A percentile compares a stretch with the other conserved stretches of the same genome.
Evolutionary conservation across 1,139 yeast genomes (phyloP).

Genomic region (Wickerhamomyces sp.): DNA sequence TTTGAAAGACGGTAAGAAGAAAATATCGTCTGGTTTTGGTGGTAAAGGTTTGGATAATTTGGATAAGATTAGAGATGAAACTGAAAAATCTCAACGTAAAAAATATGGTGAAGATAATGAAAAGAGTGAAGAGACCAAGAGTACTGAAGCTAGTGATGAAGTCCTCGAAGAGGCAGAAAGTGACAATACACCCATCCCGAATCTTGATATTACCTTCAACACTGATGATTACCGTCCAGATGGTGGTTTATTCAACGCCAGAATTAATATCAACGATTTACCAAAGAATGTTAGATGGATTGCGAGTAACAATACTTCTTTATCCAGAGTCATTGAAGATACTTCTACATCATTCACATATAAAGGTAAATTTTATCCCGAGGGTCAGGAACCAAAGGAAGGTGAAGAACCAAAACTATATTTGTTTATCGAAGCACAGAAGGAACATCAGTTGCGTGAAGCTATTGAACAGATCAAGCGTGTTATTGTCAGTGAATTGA

Average conservation of each 20-base stretch:
- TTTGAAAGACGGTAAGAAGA: constrained; percentile 65
- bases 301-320: constrained; percentile 65
- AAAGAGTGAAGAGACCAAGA: constrained; percentile 21
- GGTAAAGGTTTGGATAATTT: constrained; percentile 88
- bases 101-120: constrained; percentile 33
- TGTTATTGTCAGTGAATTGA: constrained; percentile 50
- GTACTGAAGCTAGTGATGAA: constrained; percentile 21
- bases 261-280: constrained; percentile 74
- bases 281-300: constrained; percentile 85
- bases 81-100: constrained; percentile 45
- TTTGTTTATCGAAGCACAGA: constrained; percentile 72
- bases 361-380: constrained; percentile 72
- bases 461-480: constrained; percentile 64
- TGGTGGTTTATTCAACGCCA: constrained; percentile 60
- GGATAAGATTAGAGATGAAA: constrained; percentile 61
- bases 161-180: constrained; percentile 13
- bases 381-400: constrained; percentile 40
- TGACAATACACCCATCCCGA: constrained; percentile 48
- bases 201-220: constrained; percentile 42
- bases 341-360: constrained; percentile 78
- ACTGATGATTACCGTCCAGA: constrained; percentile 41
- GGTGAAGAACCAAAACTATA: constrained; percentile 71
- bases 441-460: constrained; percentile 54
- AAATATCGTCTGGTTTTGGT: constrained; percentile 75
- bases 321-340: constrained; percentile 61